Base-by-base conservation (phyloP, 495 filamentous ascomycete genomes). In the Penicillium macrosclerotiorum region DNA sequence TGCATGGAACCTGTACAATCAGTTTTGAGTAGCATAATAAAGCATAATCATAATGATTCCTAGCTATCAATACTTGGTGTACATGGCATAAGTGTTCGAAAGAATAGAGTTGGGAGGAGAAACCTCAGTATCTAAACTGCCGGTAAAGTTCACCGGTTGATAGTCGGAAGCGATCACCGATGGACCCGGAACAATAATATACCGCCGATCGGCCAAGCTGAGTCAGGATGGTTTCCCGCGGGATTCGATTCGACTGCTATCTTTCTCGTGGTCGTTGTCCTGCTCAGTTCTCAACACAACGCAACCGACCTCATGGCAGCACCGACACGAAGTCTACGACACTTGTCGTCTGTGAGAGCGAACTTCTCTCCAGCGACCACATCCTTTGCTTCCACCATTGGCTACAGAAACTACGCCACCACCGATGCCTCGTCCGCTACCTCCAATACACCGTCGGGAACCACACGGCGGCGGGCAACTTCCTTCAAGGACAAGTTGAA, bases 401-500 rank as follows among this genome's bases (percentile, higher is more conserved):
- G 33, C 45, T 17, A 43, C 44, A 69, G 69, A 40, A 52, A 45
- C 53, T 75, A 73, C 38, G 71, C 71, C 14, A 75, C 71, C 7
- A 67, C 71, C 22, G 68, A 72, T 34, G 51, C 60, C 30, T 64
- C 68, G 11, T 67, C 66, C 54, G 63, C 64, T 51, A 66, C 62
- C 42, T 45, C 42, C 36, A 57, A 47, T 54, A 50, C 47, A 37
- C 46, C 59, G 25, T 33, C 57, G 38, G 54, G 54, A 45, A 55
- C 51, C 34, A 57, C 65, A 14, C 66, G 59, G 35, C 66, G 63
- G 35, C 63, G 68, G 54, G 75, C 76, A 22, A 82, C 82, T 24
- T 85, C 80, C 49, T 96, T 97, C 74, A 80, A 79, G 54, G 87
- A 96, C 70, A 80, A 78, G 51, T 73, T 89, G 26, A 93, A 91